Evolutionary conservation across 2,329 filamentous ascomycete species (phyloP), one percentile per base, ranked within the genome.

Genomic region (Cercospora sp.): DNA sequence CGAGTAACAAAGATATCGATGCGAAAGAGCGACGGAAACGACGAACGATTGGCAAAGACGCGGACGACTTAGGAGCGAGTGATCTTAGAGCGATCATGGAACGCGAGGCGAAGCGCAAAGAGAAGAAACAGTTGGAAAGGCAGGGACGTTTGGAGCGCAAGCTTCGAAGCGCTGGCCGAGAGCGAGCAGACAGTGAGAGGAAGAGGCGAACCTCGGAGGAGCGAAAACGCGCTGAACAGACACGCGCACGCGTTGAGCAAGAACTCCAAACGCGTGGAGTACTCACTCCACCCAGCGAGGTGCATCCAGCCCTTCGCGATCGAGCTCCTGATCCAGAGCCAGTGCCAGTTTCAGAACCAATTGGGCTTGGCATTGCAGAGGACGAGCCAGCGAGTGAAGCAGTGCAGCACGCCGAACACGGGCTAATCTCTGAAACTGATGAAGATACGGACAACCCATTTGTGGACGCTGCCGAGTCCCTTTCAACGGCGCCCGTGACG

Each of bases 71-170:
- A 64, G 92, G 93, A 79, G 91, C 95, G 3, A 88, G 90, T 63
- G 94, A 93, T 73, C 79, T 99, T 45, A 87, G 94, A 67, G 91
- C 96, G 77, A 84, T 98, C 31, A 90, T 99, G 87, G 95, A 99
- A 74, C 85, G 95, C 68, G 95, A 99, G 76, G 86, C 90, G 72
- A 87, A 94, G 74, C 87, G 95, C 66, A 88, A 87, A 71, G 92
- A 97, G 72, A 88, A 89, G 77, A 94, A 91, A 80, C 87, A 86
- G 63, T 83, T 86, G 66, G 85, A 85, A 42, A 90, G 94, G 23
- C 87, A 89, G 70, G 88, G 92, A 69, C 87, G 86, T 70, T 80
- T 89, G 26, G 88, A 91, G 72, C 85, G 86, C 64, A 87, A 86
- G 67, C 80, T 95, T 26, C 85, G 88, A 48, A 85, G 87, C 62